These are phyloP conservation scores for Globisporangium emineosum DNA, from an alignment of 352 stramenopile genomes.

Conservation along the genomic window DNA sequence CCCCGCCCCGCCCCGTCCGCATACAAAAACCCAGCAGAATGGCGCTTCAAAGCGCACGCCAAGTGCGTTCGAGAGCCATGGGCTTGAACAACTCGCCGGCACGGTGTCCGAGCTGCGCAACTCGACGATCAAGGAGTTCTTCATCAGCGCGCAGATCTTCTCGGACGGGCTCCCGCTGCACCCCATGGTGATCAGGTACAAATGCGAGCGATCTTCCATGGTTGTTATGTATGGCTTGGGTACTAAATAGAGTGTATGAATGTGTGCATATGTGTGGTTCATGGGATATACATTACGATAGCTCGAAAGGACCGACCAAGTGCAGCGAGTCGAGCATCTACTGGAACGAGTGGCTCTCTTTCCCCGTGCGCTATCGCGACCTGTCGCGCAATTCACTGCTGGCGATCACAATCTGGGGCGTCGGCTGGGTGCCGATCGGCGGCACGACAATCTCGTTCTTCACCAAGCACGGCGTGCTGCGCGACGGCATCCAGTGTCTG, in stretches of 20 bases:
- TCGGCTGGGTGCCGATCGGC: constrained; percentile 76
- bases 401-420: constrained; percentile 83
- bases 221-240: too few relatives aligned
- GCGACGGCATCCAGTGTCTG: constrained; percentile 86
- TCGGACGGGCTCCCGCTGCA: constrained; percentile 80
- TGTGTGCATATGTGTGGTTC: constrained; percentile 4
- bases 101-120: constrained; percentile 78
- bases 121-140: constrained; percentile 82
- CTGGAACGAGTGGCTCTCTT: constrained; percentile 88
- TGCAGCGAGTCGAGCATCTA: constrained; percentile 85
- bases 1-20: neutral
- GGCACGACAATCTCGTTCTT: constrained; percentile 88
- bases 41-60: constrained; percentile 8
- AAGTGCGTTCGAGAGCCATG: constrained; percentile 30
- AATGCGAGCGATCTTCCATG: too few relatives aligned
- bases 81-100: constrained; percentile 55
- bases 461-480: constrained; percentile 77
- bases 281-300: constrained; percentile 8
- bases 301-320: constrained; percentile 81
- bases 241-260: neutral
- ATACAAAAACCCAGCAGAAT: neutral
- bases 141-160: constrained; percentile 87
- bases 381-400: constrained; percentile 83
- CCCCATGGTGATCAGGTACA: constrained; percentile 76
- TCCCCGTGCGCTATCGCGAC: constrained; percentile 84